Conservation (phyloP, 345 rosid species). For the Brassica rapa region DNA sequence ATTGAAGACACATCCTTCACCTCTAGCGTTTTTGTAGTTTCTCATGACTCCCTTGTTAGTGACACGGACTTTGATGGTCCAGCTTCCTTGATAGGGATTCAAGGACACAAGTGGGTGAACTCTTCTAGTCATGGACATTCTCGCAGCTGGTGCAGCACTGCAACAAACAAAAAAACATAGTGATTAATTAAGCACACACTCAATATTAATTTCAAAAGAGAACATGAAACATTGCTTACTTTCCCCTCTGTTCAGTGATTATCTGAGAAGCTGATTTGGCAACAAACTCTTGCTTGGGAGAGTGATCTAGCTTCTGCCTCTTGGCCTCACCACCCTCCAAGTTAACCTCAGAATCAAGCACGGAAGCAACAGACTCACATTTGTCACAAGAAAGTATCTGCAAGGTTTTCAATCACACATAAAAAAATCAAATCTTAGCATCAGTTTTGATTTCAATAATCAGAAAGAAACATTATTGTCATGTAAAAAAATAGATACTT, state of each 20-base stretch:
- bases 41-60: constrained; percentile 90
- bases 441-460: neutral
- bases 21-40: constrained; percentile 79
- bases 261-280: constrained; percentile 88
- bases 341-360: constrained; percentile 66
- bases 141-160: constrained; percentile 82
- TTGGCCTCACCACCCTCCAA: constrained; percentile 35
- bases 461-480: neutral
- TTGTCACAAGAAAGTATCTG: constrained; percentile 73
- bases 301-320: constrained; percentile 56
- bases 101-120: constrained; percentile 90
- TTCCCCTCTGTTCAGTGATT: constrained; percentile 60
- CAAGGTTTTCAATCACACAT: neutral
- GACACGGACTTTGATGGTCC: constrained; percentile 91
- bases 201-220: neutral
- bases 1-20: constrained; percentile 95
- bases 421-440: neutral
- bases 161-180: neutral
- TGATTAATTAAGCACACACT: constrained; percentile 12
- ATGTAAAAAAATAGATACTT: neutral
- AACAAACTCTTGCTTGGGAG: constrained; percentile 57
- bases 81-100: constrained; percentile 94
- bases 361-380: constrained; percentile 70
- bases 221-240: constrained; percentile 48
- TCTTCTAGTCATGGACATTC: constrained; percentile 88